Base-by-base conservation (phyloP, 805 yeast species). In the Metschnikowia continentalis region DNA sequence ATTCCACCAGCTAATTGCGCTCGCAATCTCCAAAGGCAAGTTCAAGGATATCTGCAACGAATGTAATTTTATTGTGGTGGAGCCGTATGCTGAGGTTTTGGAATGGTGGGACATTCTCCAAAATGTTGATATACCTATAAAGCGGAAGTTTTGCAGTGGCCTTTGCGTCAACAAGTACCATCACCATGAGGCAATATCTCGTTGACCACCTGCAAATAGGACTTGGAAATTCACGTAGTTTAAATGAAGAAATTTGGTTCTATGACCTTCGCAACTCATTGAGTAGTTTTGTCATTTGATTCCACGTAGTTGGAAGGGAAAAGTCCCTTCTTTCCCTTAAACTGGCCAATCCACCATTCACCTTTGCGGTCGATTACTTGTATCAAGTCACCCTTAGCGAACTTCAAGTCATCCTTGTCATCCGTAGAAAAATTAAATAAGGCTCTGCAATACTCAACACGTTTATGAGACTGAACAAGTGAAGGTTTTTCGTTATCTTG, bases 51-150 rank as follows among this genome's bases (percentile, higher is more conserved):
- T 72, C 0, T 83, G 88, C 60, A 77, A 81, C 3, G 68, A 70
- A 39, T 83, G 88, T 62, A 64, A 70, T 6, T 51, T 63, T 3
- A 67, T 75, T n/a, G 69, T 77, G 3, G 76, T 81, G 6, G 83
- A 81, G 49, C 79, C 84, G 2, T 71, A 75, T 13, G 87, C 86
- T 0, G 84, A 82, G 56, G 72, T 77, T 1, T 61, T 77, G 53
- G 88, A 83, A 60, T 83, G 87, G 87, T 83, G 88, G 88, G 83
- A 83, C 57, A 70, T 81, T 43, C 70, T 77, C 46, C 75, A 71
- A 36, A 77, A 82, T 50, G 70, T 65, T 35, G 61, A 70, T 35
- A 64, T 82, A 3, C 87, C 88, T 0, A 70, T 83, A 26, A 75
- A 77, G 57, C 66, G 79, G 37, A 76, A 76, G 52, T 83, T 83